Percentiles rank a stretch among this genome's conserved stretches.
Conservation (phyloP, 345 rosid genomes). For the Syzygium oleosum region DNA sequence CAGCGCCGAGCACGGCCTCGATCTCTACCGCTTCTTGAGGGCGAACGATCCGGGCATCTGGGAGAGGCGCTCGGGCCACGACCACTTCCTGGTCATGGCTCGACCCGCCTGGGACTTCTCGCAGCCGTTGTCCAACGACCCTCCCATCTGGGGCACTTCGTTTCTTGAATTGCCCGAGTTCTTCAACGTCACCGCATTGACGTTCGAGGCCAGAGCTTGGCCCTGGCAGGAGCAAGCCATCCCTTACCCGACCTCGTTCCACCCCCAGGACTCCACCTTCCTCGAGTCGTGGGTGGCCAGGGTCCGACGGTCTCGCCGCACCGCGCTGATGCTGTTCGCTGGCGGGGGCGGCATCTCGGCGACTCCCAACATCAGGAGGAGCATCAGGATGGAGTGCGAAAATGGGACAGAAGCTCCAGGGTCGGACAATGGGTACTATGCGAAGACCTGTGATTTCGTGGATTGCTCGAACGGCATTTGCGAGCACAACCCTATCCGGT, state of each 20-base stretch:
- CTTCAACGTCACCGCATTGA: constrained; percentile 64
- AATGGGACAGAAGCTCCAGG: constrained; percentile 5
- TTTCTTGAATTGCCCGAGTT: constrained; percentile 75
- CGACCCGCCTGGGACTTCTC: constrained; percentile 98
- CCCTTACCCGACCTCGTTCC: constrained; percentile 90
- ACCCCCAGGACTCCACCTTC: constrained; percentile 55
- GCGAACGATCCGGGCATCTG: constrained; percentile 42
- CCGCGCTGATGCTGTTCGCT: constrained; percentile 62
- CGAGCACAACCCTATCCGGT: constrained; percentile 79
- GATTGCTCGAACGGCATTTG: constrained; percentile 90
- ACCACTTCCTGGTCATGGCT: constrained; percentile 86
- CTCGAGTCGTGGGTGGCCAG: constrained; percentile 64
- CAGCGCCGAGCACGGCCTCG: constrained; percentile 63
- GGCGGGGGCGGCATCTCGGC: constrained; percentile 75
- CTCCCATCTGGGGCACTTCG: constrained; percentile 91
- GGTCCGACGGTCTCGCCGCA: constrained; percentile 47
- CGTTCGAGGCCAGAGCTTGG: constrained; percentile 62
- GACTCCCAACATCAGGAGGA: constrained; percentile 62
- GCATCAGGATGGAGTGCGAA: constrained; percentile 75
- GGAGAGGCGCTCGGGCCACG: constrained; percentile 48
- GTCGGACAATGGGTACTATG: constrained; percentile 1
- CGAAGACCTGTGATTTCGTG: constrained; percentile 55
- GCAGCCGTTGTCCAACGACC: constrained; percentile 54
- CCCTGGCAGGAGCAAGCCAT: constrained; percentile 93
- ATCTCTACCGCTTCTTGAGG: constrained; percentile 41